Percentiles rank a stretch among this genome's conserved stretches.
These are phyloP conservation scores for Ustulina deusta DNA, from an alignment of 2,329 filamentous ascomycete genomes.

Conservation along the genomic window DNA sequence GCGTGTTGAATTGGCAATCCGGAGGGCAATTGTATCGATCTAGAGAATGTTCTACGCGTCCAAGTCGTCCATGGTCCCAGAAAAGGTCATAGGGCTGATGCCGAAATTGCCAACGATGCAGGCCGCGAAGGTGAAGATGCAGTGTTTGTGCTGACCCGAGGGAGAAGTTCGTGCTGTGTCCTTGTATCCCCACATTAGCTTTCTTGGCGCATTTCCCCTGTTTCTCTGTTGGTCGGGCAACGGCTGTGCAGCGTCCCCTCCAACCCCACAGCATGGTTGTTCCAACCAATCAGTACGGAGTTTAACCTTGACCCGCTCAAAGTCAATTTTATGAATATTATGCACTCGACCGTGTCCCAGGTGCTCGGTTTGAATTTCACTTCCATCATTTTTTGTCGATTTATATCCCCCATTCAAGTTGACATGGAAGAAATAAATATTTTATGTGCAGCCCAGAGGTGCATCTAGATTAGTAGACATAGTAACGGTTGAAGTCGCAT, in stretches of 20 bases:
- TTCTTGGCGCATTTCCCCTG: conserved; percentile 44
- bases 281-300: conserved; percentile 13
- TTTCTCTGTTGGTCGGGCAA: conserved; percentile 47
- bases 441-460: too few relatives aligned
- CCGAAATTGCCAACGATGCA: conserved; percentile 53
- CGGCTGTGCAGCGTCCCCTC: background rate
- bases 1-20: conserved; percentile 45
- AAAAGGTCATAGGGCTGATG: conserved; percentile 49
- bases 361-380: too few relatives aligned
- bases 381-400: too few relatives aligned
- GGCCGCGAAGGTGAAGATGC: conserved; percentile 49
- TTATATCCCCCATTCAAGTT: too few relatives aligned
- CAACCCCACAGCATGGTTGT: background rate
- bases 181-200: conserved; percentile 31
- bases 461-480: too few relatives aligned
- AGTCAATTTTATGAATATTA: conserved; percentile 3
- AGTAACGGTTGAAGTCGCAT: too few relatives aligned
- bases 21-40: conserved; percentile 48
- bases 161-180: conserved; percentile 35
- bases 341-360: background rate
- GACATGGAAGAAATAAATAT: too few relatives aligned
- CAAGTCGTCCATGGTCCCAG: conserved; percentile 54
- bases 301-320: background rate
- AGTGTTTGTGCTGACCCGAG: conserved; percentile 45
- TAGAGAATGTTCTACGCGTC: conserved; percentile 58